A percentile compares a stretch with the other conserved stretches of the same genome.
Conservation (phyloP, 805 yeast species). For the Isabelozyma pseudorhagii region DNA sequence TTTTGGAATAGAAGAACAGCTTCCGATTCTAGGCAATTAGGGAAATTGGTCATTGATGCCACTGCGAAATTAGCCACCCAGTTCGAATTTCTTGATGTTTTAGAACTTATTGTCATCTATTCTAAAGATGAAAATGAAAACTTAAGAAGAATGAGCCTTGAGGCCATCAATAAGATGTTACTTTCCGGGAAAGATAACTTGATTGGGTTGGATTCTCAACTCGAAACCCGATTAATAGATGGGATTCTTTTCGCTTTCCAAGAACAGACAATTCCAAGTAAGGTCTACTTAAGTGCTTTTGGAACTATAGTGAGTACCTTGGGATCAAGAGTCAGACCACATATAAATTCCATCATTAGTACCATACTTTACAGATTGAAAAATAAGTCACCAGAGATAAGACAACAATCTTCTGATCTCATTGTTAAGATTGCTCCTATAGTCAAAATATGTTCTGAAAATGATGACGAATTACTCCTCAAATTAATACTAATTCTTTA, state of each 20-base stretch:
- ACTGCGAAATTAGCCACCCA: slow-evolving; percentile 64
- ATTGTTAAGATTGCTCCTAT: slow-evolving; percentile 65
- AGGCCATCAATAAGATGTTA: slow-evolving; percentile 59
- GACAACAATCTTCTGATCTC: slow-evolving; percentile 84
- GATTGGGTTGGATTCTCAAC: slow-evolving; percentile 56
- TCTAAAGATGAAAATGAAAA: slow-evolving; percentile 84
- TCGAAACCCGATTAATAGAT: slow-evolving; percentile 70
- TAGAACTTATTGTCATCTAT: slow-evolving; percentile 53
- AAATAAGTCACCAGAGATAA: slow-evolving; percentile 64
- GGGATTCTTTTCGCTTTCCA: slow-evolving; percentile 80
- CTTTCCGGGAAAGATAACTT: slow-evolving; percentile 28
- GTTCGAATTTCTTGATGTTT: slow-evolving; percentile 59
- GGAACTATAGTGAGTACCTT: slow-evolving; percentile 61
- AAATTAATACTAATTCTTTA: slow-evolving; percentile 74
- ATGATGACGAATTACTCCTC: slow-evolving; percentile 56
- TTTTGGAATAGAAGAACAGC: slow-evolving; percentile 89
- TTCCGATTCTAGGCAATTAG: slow-evolving; percentile 51
- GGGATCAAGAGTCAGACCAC: slow-evolving; percentile 65
- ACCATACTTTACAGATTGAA: slow-evolving; percentile 70
- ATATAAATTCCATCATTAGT: slow-evolving; percentile 67
- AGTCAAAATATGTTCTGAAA: slow-evolving; percentile 53
- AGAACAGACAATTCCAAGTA: slow-evolving; percentile 63
- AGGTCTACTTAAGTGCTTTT: slow-evolving; percentile 57
- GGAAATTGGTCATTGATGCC: slow-evolving; percentile 65
- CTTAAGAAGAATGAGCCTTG: slow-evolving; percentile 74